Conservation (phyloP, 2,329 filamentous ascomycete species). For the Fusarium coicis region DNA sequence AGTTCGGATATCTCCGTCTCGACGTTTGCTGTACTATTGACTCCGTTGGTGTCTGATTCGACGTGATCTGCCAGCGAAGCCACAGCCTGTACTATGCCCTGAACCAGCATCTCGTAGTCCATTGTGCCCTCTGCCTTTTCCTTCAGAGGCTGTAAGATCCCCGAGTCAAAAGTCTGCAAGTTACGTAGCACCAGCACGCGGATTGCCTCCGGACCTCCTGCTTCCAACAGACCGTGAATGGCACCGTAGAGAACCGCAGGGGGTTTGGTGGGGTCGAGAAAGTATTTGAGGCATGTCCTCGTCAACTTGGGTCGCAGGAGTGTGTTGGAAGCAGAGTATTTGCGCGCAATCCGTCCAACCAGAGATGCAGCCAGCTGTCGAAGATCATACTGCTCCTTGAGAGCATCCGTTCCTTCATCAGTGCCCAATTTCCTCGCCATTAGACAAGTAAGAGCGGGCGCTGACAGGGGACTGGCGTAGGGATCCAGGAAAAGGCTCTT, state of each 20-base stretch:
- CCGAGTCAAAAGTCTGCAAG: slow-evolving; percentile 63
- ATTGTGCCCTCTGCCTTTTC: slow-evolving; percentile 61
- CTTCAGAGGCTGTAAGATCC: slow-evolving; percentile 64
- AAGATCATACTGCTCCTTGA: slow-evolving; percentile 78
- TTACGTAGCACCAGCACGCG: slow-evolving; percentile 67
- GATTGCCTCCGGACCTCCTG: slow-evolving; percentile 74
- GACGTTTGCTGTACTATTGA: slow-evolving; percentile 50
- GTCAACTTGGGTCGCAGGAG: slow-evolving; percentile 89
- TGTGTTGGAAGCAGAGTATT: slow-evolving; percentile 83
- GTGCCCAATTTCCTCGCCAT: slow-evolving; percentile 80
- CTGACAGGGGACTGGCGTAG: slow-evolving; percentile 75
- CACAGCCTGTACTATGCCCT: slow-evolving; percentile 66
- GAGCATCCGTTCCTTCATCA: slow-evolving; percentile 61
- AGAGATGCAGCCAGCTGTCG: slow-evolving; percentile 87
- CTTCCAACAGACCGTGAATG: slow-evolving; percentile 79
- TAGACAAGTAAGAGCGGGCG: slow-evolving; percentile 90
- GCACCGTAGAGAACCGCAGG: slow-evolving; percentile 90
- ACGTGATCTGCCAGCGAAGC: slow-evolving; percentile 54
- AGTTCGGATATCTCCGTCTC: slow-evolving; percentile 58
- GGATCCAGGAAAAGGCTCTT: slow-evolving; percentile 77
- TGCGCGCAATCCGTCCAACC: slow-evolving; percentile 80
- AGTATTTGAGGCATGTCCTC: slow-evolving; percentile 91
- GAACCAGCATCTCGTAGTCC: slow-evolving; percentile 66
- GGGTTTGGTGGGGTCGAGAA: slow-evolving; percentile 86
- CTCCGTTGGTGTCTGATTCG: slow-evolving; percentile 51